A percentile compares a stretch with the other conserved stretches of the same genome.
Conservation (phyloP, 2,329 filamentous ascomycete species). For the Madurella fahalii region DNA sequence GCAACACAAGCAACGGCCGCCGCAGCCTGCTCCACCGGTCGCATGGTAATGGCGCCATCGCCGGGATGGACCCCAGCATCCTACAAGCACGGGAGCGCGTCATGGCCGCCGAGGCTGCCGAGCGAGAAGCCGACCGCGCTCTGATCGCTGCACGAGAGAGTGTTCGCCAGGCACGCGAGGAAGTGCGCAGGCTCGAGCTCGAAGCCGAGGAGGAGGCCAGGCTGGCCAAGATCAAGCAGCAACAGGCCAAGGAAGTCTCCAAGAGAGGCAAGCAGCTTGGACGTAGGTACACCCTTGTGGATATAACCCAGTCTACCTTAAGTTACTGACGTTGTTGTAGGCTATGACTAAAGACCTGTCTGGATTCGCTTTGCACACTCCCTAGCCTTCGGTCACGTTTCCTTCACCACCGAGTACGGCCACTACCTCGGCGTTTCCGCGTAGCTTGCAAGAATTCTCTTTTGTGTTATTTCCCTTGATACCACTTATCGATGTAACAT, state of each 20-base stretch:
- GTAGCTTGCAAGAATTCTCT: too few relatives aligned
- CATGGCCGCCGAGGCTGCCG: conserved; percentile 57
- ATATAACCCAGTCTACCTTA: background rate
- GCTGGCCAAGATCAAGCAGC: conserved; percentile 63
- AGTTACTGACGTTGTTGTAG: background rate
- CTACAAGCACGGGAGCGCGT: conserved; percentile 58
- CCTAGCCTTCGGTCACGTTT: too few relatives aligned
- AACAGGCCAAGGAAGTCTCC: conserved; percentile 59
- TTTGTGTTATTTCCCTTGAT: too few relatives aligned
- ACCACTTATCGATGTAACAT: too few relatives aligned
- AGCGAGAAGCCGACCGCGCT: conserved; percentile 62
- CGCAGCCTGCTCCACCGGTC: conserved; percentile 42
- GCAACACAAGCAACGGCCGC: conserved; percentile 21
- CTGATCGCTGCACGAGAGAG: conserved; percentile 52
- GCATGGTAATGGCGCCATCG: conserved; percentile 41
- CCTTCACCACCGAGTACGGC: background rate
- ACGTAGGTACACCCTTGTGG: conserved; percentile 45
- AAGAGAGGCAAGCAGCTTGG: conserved; percentile 68
- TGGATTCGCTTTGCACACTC: too few relatives aligned
- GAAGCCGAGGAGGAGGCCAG: conserved; percentile 64
- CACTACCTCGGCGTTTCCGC: too few relatives aligned
- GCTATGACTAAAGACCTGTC: background rate
- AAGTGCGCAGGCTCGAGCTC: conserved; percentile 58
- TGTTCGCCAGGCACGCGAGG: conserved; percentile 59
- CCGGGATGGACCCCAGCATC: conserved; percentile 59